phyloP scores from a whole-genome alignment of 306 rosid species.

The Lotus japonicus region DNA sequence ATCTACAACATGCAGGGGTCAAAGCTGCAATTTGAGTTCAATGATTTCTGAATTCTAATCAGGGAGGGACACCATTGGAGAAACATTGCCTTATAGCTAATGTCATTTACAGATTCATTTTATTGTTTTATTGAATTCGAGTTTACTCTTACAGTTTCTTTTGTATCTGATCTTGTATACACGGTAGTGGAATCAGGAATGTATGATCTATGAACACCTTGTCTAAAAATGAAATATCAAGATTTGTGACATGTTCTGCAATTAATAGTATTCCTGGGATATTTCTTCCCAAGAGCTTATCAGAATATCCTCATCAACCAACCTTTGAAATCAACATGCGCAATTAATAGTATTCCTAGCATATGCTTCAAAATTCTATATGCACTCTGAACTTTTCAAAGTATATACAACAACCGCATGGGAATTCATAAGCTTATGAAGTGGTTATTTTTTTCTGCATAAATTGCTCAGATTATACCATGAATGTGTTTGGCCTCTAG shows the following conservation, averaged over 20 bases:
- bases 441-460: too few species aligned
- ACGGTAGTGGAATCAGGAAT: constrained; percentile 22
- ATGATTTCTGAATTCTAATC: constrained; percentile 18
- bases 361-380: too few species aligned
- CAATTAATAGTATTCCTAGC: too few species aligned
- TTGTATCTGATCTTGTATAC: constrained; percentile 27
- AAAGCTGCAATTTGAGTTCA: constrained; percentile 25
- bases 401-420: too few species aligned
- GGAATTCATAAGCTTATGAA: too few species aligned
- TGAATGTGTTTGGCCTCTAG: too few species aligned
- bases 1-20: constrained; percentile 17
- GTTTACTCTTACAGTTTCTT: constrained; percentile 8
- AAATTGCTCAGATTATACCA: too few species aligned
- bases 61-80: not conserved
- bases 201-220: constrained; percentile 1
- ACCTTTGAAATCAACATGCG: not conserved
- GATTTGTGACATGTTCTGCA: constrained; percentile 15
- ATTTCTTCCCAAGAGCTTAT: constrained; percentile 7
- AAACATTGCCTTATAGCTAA: constrained; percentile 16
- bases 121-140: constrained; percentile 38
- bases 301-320: not conserved
- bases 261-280: constrained; percentile 12
- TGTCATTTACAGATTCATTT: constrained; percentile 48
- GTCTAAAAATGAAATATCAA: not conserved
- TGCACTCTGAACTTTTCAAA: too few species aligned